A percentile compares a stretch with the other conserved stretches of the same genome.
Conservation (phyloP, 306 rosid species). For the Gleditsia sinensis region DNA sequence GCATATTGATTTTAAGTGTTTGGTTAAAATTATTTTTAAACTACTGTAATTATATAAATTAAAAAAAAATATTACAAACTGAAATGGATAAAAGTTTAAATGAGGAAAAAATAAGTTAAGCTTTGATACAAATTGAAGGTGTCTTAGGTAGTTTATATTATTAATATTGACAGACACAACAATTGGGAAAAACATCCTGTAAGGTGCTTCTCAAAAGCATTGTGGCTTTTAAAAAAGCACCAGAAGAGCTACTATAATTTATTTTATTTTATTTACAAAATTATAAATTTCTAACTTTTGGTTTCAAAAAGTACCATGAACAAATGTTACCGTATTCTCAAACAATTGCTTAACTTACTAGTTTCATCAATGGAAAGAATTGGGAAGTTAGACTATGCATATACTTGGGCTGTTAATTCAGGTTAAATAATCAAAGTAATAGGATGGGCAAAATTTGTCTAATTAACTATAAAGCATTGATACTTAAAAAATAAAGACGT, state of each 20-base stretch:
- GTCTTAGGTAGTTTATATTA: not conserved
- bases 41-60: not conserved
- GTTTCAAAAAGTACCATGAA: no score
- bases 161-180: not conserved
- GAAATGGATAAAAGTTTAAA: not conserved
- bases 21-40: not conserved
- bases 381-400: no score
- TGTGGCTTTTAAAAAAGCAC: not conserved
- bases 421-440: not conserved
- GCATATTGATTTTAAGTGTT: not conserved
- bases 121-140: not conserved
- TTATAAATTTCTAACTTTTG: no score
- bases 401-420: not conserved
- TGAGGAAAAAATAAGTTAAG: not conserved
- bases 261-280: no score
- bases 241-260: not conserved
- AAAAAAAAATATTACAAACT: not conserved
- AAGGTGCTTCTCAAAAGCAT: not conserved
- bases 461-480: no score
- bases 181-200: not conserved
- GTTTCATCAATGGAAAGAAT: not conserved
- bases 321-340: not conserved
- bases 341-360: no score
- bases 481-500: no score
- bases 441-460: slow-evolving; percentile 4